These are phyloP conservation scores for Pezicula neosporulosa DNA, from an alignment of 2,329 filamentous ascomycete species.

Conservation along the genomic window DNA sequence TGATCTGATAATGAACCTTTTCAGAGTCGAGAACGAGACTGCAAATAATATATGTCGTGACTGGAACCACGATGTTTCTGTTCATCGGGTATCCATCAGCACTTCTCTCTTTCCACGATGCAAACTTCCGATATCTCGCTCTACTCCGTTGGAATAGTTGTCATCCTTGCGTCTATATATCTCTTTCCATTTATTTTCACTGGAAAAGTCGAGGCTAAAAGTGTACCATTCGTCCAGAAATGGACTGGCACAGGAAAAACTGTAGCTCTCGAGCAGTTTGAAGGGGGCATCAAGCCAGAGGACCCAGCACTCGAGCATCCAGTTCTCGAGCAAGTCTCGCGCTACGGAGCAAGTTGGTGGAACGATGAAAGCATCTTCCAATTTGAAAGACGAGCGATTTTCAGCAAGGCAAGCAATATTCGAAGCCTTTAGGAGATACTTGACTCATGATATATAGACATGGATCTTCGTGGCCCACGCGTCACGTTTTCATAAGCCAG, in stretches of 20 bases:
- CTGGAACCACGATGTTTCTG: not conserved
- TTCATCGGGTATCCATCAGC: too few species aligned
- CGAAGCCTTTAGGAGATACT: not conserved
- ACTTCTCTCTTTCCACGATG: not conserved
- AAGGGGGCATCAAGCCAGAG: not conserved
- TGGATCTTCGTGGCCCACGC: slow-evolving; percentile 24
- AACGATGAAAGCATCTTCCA: slow-evolving; percentile 17
- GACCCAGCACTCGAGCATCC: not conserved
- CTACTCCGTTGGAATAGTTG: slow-evolving; percentile 2
- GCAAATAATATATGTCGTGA: not conserved
- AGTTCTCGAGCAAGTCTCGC: not conserved
- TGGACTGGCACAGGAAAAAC: not conserved
- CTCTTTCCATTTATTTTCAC: not conserved
- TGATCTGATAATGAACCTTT: not conserved
- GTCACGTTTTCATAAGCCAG: slow-evolving; percentile 22
- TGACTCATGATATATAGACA: slow-evolving; percentile 8
- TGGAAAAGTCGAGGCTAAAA: too few species aligned
- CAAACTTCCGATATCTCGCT: not conserved
- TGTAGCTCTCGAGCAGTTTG: not conserved
- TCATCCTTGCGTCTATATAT: slow-evolving; percentile 1
- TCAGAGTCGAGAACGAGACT: not conserved
- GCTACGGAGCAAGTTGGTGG: slow-evolving; percentile 14
- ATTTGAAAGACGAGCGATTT: slow-evolving; percentile 22
- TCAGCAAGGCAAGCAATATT: slow-evolving; percentile 20
- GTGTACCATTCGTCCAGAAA: not conserved